A percentile compares a stretch with the other conserved stretches of the same genome.
Evolutionary conservation across 495 filamentous ascomycete genomes (phyloP).

Genomic region (Penicillium odoratum): DNA sequence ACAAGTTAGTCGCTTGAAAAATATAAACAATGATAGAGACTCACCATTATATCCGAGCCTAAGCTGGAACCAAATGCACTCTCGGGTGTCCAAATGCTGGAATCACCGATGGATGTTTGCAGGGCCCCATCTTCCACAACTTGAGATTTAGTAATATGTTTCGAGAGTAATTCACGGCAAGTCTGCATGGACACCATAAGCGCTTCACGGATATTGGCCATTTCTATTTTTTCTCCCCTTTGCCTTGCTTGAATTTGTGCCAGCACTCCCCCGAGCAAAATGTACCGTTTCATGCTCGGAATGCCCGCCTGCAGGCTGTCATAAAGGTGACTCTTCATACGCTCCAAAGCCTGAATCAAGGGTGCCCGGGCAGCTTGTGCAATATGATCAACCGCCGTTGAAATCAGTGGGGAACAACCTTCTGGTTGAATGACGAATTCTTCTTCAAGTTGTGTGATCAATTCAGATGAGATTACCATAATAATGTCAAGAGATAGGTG

Average conservation of each 20-base stretch:
- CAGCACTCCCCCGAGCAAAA: slow-evolving; percentile 17
- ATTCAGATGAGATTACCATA: slow-evolving; percentile 36
- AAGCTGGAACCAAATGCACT: slow-evolving; percentile 18
- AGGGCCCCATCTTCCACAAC: not conserved
- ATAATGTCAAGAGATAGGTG: slow-evolving; percentile 31
- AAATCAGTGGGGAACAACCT: not conserved
- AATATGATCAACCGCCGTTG: slow-evolving; percentile 12
- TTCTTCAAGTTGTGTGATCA: slow-evolving; percentile 40
- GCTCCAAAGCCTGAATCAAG: slow-evolving; percentile 19
- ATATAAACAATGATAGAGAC: not conserved
- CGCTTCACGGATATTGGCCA: slow-evolving; percentile 11
- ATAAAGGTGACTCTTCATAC: slow-evolving; percentile 16
- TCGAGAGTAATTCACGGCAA: slow-evolving; percentile 13
- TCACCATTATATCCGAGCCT: slow-evolving; percentile 16
- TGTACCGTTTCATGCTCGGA: slow-evolving; percentile 29
- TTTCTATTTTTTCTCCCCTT: slow-evolving; percentile 8
- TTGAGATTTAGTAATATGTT: slow-evolving; percentile 11
- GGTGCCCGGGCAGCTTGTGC: slow-evolving; percentile 13
- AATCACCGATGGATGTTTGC: not conserved
- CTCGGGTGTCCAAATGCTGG: slow-evolving; percentile 19
- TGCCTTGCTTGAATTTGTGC: slow-evolving; percentile 15
- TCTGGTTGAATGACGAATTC: slow-evolving; percentile 10
- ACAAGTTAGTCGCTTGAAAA: not conserved
- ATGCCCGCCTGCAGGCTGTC: slow-evolving; percentile 20
- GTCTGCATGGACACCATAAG: slow-evolving; percentile 15